phyloP scores from a whole-genome alignment of 2,329 filamentous ascomycete genomes.

The Alternaria gansuensis region DNA sequence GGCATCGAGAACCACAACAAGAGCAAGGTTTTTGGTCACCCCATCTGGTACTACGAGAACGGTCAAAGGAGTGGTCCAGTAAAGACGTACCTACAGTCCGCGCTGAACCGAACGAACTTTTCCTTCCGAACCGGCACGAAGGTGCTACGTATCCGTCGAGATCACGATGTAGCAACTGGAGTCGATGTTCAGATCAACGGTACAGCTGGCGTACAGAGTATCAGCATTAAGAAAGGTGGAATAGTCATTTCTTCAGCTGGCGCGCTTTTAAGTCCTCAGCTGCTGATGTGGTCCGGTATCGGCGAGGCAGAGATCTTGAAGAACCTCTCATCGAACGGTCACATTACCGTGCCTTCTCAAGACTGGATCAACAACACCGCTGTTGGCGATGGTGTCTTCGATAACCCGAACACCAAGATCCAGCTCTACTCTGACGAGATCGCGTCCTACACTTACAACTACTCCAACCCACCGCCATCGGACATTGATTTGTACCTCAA shows the following conservation, averaged over 20 bases:
- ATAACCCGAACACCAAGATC: constrained; percentile 66
- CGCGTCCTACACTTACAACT: constrained; percentile 60
- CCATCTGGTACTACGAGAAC: constrained; percentile 59
- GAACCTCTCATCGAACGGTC: constrained; percentile 49
- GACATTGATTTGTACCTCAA: constrained; percentile 61
- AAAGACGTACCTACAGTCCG: constrained; percentile 61
- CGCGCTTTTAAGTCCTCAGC: constrained; percentile 49
- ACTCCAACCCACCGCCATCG: constrained; percentile 54
- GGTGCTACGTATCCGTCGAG: constrained; percentile 58
- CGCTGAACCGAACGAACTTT: constrained; percentile 51
- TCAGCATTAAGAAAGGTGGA: constrained; percentile 40
- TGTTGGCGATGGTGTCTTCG: constrained; percentile 63
- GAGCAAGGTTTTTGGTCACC: constrained; percentile 59
- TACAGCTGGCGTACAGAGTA: constrained; percentile 40
- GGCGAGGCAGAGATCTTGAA: constrained; percentile 40
- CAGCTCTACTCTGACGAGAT: constrained; percentile 57
- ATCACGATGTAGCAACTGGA: constrained; percentile 54
- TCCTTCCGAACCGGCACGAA: constrained; percentile 55
- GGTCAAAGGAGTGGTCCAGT: constrained; percentile 62
- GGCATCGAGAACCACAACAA: constrained; percentile 55
- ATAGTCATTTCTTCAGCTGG: constrained; percentile 47
- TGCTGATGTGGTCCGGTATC: constrained; percentile 54
- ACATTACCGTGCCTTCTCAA: constrained; percentile 47
- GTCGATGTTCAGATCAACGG: constrained; percentile 53
- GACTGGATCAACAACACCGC: constrained; percentile 62